Base-by-base conservation (phyloP, 768 basidiomycete species). In the Leucocoprinus leucothites region DNA sequence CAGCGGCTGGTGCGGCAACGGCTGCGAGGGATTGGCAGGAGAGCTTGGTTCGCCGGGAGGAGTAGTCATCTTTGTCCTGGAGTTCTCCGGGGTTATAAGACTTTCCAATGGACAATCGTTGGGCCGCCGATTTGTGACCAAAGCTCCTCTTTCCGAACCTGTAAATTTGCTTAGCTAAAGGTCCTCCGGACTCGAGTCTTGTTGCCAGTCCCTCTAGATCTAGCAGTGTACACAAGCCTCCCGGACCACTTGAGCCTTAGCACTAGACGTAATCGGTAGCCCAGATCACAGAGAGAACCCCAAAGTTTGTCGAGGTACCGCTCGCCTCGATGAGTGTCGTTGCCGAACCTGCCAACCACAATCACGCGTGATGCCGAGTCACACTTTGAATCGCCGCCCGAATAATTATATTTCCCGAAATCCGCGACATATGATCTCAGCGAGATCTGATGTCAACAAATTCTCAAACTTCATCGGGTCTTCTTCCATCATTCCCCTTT, bases 1-100 rank as follows among this genome's bases (percentile, higher is more conserved):
- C 60, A 67, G 66, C 74, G 76, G 74, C 75, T 74, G 68, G 57
- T 66, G 74, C 76, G 75, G 76, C 76, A 76, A 62, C 72, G 73
- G 73, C 72, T 73, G 70, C 31, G 68, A 60, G 56, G 67, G 64
- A 61, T 62, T 64, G 45, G 65, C 64, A 64, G 69, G 51, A 57
- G 69, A 65, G 66, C 66, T 69, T 68, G 74, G 69, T 64, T 78
- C 74, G 60, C 71, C 75, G 72, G 75, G 74, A 70, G 81, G 75
- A 66, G 76, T 71, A 69, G 76, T 70, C 79, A 81, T 80, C 65
- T 73, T 64, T 63, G 51, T 58, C 62, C 63, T 62, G 61, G 63
- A 65, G 61, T 65, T 67, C 64, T 67, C 69, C 71, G 69, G 69
- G 60, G 67, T 76, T 76, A 74, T 74, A 75, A 66, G 64, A 65